Percentiles rank a stretch among this genome's conserved stretches.
Conservation (phyloP, 1,284 basidiomycete species). For the Ceratobasidium sp. region DNA sequence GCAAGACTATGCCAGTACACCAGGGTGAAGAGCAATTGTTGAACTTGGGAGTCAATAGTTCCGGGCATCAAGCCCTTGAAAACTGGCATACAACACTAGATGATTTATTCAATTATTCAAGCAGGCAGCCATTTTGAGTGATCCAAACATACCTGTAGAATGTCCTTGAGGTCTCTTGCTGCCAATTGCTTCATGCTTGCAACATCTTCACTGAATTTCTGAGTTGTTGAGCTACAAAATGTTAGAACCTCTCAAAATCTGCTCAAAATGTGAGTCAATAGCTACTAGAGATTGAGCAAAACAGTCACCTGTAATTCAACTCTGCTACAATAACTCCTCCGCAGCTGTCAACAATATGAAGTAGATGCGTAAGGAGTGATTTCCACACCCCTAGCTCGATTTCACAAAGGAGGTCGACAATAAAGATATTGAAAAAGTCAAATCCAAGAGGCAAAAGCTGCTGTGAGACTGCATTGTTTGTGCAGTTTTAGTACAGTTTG, state of each 20-base stretch:
- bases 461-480: constrained; percentile 34
- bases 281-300: too few species aligned
- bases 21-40: constrained; percentile 52
- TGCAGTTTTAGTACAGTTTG: too few species aligned
- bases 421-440: constrained; percentile 29
- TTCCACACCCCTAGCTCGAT: constrained; percentile 61
- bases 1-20: constrained; percentile 54
- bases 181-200: constrained; percentile 17
- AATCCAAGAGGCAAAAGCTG: background rate
- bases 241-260: constrained; percentile 5
- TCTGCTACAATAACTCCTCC: constrained; percentile 23
- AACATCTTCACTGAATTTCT: constrained; percentile 23
- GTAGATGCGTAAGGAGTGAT: constrained; percentile 56
- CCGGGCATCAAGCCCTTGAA: constrained; percentile 54
- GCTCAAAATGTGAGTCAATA: background rate
- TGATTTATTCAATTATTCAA: background rate
- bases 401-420: constrained; percentile 59
- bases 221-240: constrained; percentile 18
- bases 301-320: constrained; percentile 37
- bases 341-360: constrained; percentile 55
- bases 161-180: constrained; percentile 51
- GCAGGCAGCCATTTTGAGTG: background rate
- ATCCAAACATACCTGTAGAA: constrained; percentile 51
- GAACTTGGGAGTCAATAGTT: constrained; percentile 50
- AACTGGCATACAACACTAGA: constrained; percentile 53